Conservation (phyloP, 2,329 filamentous ascomycete species). For the Ophiostoma populinum region DNA sequence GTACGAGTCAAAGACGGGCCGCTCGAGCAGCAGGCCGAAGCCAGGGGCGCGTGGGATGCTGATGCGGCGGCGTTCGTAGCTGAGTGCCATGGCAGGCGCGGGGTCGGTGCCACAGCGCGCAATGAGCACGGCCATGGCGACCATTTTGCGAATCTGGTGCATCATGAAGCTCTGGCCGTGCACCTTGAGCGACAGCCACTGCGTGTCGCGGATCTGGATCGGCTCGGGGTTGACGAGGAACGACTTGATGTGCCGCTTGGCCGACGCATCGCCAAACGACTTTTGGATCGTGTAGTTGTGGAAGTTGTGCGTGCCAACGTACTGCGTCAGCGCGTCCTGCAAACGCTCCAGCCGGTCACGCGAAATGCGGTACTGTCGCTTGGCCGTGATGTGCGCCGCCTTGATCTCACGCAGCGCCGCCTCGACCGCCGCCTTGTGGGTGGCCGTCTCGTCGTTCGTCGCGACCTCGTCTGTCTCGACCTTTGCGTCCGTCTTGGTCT, state of each 20-base stretch:
- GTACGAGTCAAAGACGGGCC: slow-evolving; percentile 81
- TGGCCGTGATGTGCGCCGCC: slow-evolving; percentile 63
- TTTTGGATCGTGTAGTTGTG: slow-evolving; percentile 98
- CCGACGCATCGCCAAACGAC: slow-evolving; percentile 58
- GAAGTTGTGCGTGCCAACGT: slow-evolving; percentile 75
- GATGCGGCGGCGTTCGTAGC: slow-evolving; percentile 55
- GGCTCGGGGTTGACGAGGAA: slow-evolving; percentile 64
- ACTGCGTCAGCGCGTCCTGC: slow-evolving; percentile 56
- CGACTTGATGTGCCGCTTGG: slow-evolving; percentile 81
- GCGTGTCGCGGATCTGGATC: slow-evolving; percentile 74
- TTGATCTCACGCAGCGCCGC: slow-evolving; percentile 59
- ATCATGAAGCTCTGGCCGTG: slow-evolving; percentile 99
- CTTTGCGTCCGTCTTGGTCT: neutral
- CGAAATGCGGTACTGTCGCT: slow-evolving; percentile 70
- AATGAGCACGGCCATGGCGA: slow-evolving; percentile 73
- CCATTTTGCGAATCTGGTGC: slow-evolving; percentile 99
- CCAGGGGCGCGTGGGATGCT: slow-evolving; percentile 90
- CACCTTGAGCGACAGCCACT: slow-evolving; percentile 91
- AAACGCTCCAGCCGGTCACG: slow-evolving; percentile 54
- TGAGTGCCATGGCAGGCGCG: slow-evolving; percentile 51
- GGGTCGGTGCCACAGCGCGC: slow-evolving; percentile 71
- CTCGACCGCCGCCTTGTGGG: slow-evolving; percentile 28
- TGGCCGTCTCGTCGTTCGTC: neutral
- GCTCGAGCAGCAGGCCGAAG: slow-evolving; percentile 71
- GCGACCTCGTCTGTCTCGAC: slow-evolving; percentile 16